Percentiles rank a stretch among this genome's conserved stretches.
Conservation (phyloP, 2,329 filamentous ascomycete species). For the Aspergillus fischeri region DNA sequence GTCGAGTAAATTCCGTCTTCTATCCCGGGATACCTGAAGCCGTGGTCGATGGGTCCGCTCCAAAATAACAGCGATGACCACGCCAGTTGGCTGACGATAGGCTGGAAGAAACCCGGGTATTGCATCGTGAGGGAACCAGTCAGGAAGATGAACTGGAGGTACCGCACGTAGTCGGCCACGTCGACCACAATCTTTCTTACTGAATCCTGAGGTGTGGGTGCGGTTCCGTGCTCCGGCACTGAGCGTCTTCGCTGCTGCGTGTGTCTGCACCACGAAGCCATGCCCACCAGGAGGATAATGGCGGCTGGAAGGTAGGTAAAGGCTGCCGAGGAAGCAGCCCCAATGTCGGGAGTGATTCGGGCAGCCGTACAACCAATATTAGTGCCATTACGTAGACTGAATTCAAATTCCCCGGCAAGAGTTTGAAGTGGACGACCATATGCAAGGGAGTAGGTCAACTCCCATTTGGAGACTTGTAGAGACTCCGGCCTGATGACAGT, state of each 20-base stretch:
- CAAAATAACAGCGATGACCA: constrained; percentile 13
- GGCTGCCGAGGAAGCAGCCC: background rate
- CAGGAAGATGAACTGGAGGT: constrained; percentile 14
- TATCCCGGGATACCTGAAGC: constrained; percentile 11
- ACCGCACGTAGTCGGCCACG: constrained; percentile 4
- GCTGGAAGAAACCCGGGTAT: constrained; percentile 13
- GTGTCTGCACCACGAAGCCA: background rate
- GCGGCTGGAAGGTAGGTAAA: background rate
- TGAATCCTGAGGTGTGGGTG: background rate
- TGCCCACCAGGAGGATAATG: background rate
- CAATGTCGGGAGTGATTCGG: constrained; percentile 5
- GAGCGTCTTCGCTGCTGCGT: background rate
- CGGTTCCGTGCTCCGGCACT: background rate
- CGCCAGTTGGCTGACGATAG: constrained; percentile 7
- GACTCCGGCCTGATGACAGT: background rate
- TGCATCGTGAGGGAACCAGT: constrained; percentile 7
- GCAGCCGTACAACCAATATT: constrained; percentile 1
- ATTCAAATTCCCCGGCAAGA: background rate
- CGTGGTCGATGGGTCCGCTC: constrained; percentile 11
- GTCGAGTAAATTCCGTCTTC: constrained; percentile 6
- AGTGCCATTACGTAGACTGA: background rate
- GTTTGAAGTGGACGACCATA: constrained; percentile 1
- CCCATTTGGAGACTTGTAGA: background rate
- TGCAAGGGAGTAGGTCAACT: constrained; percentile 2
- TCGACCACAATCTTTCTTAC: constrained; percentile 1